Evolutionary conservation across 176 grass and related monocot species (phyloP).

Genomic region (Aegilops speltoides): DNA sequence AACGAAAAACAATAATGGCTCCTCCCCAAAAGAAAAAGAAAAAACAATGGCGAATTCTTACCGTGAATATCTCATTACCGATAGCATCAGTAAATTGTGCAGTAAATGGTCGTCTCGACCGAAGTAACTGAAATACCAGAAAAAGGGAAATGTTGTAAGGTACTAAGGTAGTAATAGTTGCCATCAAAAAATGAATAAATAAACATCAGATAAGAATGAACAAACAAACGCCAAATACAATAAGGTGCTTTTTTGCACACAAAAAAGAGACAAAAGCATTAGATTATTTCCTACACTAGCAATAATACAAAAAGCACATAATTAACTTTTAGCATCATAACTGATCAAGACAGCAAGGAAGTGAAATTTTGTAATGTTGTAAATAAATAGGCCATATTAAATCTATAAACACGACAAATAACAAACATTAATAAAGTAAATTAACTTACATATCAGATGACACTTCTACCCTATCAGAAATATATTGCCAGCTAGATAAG

Average conservation of each 20-base stretch:
- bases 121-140: slow-evolving; percentile 71
- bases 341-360: not conserved
- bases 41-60: slow-evolving; percentile 25
- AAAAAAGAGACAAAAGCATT: not conserved
- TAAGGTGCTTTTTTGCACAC: not conserved
- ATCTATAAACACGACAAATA: not conserved
- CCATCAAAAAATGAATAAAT: slow-evolving; percentile 13
- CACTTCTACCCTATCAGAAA: not conserved
- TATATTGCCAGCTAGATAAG: not conserved
- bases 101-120: slow-evolving; percentile 81
- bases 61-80: slow-evolving; percentile 91
- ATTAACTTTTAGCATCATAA: slow-evolving; percentile 13
- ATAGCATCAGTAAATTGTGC: slow-evolving; percentile 73
- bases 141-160: slow-evolving; percentile 8
- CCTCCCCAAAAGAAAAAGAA: not conserved
- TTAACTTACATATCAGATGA: not conserved
- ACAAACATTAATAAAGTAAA: not conserved
- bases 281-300: not conserved
- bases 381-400: not conserved
- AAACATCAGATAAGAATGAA: not conserved
- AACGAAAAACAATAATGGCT: slow-evolving; percentile 9
- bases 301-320: not conserved
- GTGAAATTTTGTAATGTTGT: not conserved
- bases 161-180: slow-evolving; percentile 17
- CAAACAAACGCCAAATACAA: not conserved